These are phyloP conservation scores for Ascocoryne sarcoides DNA, from an alignment of 2,329 filamentous ascomycete species.

Conservation along the genomic window DNA sequence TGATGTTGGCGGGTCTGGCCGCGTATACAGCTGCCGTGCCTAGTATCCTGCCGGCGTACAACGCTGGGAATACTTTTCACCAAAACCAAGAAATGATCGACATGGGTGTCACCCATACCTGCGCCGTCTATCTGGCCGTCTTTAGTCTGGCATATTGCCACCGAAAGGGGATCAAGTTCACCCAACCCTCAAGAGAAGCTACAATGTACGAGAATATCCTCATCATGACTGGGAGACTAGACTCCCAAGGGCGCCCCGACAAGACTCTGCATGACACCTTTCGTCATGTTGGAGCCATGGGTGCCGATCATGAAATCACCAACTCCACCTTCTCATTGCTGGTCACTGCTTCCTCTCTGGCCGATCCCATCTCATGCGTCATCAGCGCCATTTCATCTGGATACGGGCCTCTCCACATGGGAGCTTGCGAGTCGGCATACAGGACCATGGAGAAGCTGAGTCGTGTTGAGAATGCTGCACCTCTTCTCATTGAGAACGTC, in stretches of 20 bases:
- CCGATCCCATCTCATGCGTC: slow-evolving; percentile 36
- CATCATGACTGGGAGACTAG: slow-evolving; percentile 36
- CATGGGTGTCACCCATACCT: slow-evolving; percentile 29
- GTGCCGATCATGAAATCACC: slow-evolving; percentile 42
- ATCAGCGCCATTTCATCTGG: slow-evolving; percentile 32
- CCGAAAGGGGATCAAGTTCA: slow-evolving; percentile 30
- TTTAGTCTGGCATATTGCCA: slow-evolving; percentile 34
- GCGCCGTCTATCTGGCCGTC: slow-evolving; percentile 30
- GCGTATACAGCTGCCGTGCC: slow-evolving; percentile 28
- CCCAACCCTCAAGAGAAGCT: slow-evolving; percentile 23
- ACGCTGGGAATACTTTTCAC: slow-evolving; percentile 31
- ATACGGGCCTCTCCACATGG: slow-evolving; percentile 40
- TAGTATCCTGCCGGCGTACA: slow-evolving; percentile 29
- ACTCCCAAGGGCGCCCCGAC: slow-evolving; percentile 26
- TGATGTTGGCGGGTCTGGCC: slow-evolving; percentile 31
- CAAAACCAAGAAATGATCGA: slow-evolving; percentile 30
- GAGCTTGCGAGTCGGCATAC: slow-evolving; percentile 41
- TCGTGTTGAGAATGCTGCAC: slow-evolving; percentile 31
- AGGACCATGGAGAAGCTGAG: slow-evolving; percentile 33
- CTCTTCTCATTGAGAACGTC: slow-evolving; percentile 32
- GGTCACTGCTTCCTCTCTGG: slow-evolving; percentile 37
- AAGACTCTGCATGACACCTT: slow-evolving; percentile 22
- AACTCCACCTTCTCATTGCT: slow-evolving; percentile 39
- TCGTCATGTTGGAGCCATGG: slow-evolving; percentile 35
- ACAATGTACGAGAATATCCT: slow-evolving; percentile 37